A percentile compares a stretch with the other conserved stretches of the same genome.
phyloP scores from a whole-genome alignment of 148 eudicot genomes.

The Silene uniflora region DNA sequence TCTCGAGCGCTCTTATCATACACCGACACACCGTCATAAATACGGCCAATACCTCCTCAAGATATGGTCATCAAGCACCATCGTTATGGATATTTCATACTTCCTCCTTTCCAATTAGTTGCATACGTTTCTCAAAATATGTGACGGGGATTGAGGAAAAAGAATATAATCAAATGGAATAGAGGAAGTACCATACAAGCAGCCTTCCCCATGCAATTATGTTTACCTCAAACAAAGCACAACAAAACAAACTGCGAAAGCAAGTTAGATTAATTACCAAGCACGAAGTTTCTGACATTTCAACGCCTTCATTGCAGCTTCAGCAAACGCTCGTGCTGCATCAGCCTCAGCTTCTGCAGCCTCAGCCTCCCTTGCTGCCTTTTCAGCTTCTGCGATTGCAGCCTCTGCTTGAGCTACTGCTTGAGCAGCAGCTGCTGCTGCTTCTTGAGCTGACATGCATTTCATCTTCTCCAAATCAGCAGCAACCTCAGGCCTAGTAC shows the following conservation, averaged over 20 bases:
- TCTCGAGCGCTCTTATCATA: background rate
- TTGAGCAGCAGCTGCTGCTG: constrained; percentile 71
- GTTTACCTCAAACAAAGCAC: constrained; percentile 10
- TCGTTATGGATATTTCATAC: no score
- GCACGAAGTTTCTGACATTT: constrained; percentile 36
- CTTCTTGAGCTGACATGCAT: constrained; percentile 64
- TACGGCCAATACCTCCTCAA: background rate
- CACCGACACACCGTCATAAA: background rate
- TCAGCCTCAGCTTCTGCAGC: constrained; percentile 83
- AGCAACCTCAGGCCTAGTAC: constrained; percentile 52
- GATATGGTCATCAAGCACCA: background rate
- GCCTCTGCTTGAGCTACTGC: constrained; percentile 95
- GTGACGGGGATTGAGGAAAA: no score
- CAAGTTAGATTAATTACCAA: constrained; percentile 34
- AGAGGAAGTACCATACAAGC: no score
- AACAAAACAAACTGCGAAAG: constrained; percentile 1
- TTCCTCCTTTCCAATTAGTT: no score
- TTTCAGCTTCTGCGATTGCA: constrained; percentile 82
- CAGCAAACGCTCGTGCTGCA: constrained; percentile 57
- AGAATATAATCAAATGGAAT: no score
- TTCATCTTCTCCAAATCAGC: constrained; percentile 75
- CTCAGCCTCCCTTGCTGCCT: constrained; percentile 79
- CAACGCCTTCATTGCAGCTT: constrained; percentile 51
- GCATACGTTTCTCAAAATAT: no score
- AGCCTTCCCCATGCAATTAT: background rate